Percentiles rank a stretch among this genome's conserved stretches.
These are phyloP conservation scores for Pseudogymnoascus sp. DNA, from an alignment of 2,329 filamentous ascomycete species.

Conservation along the genomic window DNA sequence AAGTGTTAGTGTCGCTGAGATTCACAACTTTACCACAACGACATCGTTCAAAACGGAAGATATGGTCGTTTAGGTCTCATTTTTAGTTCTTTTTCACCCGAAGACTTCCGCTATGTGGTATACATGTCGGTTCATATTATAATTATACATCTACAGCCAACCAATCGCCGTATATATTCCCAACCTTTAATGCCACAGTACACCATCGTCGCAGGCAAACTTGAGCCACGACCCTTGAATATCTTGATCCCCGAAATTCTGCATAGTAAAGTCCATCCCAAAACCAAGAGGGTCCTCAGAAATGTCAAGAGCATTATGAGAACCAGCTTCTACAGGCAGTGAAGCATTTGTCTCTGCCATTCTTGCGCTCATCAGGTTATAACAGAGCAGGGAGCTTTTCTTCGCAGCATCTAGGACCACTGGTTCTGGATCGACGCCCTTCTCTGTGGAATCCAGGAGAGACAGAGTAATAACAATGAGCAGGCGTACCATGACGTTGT, in stretches of 20 bases:
- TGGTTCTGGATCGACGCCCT: conserved; percentile 13
- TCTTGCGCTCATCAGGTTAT: conserved; percentile 15
- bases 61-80: not conserved
- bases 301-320: not conserved
- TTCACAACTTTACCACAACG: conserved; percentile 1
- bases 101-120: not conserved
- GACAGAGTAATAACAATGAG: conserved; percentile 36
- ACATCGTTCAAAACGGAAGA: not conserved
- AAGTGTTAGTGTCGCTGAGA: not conserved
- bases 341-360: not conserved
- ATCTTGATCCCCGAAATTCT: not conserved
- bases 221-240: not conserved
- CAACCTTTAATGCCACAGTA: not conserved
- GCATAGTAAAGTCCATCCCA: not conserved
- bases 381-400: conserved; percentile 17
- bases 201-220: not conserved
- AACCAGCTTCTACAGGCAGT: not conserved
- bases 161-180: not conserved
- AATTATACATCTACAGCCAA: not conserved
- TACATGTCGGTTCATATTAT: not conserved
- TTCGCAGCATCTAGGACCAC: conserved; percentile 17
- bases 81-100: not conserved
- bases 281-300: not conserved
- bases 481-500: conserved; percentile 39
- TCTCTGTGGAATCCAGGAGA: conserved; percentile 32